Evolutionary conservation across 352 stramenopile genomes (phyloP), one percentile per base, ranked within the genome.

Genomic region (Phytophthora multivora): DNA sequence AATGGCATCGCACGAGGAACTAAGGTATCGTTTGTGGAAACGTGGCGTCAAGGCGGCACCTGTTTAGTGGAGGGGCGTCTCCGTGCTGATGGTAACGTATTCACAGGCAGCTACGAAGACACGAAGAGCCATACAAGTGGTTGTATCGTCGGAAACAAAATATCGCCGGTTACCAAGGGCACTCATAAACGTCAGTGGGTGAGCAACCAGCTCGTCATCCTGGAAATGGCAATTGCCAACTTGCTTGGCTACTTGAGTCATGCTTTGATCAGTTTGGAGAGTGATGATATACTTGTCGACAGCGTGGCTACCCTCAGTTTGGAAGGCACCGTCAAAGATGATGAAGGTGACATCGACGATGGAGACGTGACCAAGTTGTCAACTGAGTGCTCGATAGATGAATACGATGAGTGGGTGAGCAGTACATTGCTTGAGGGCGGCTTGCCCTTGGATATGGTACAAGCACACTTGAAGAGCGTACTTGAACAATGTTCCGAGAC

Each of bases 81-180:
- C 19, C 80, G 86, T 46, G 79, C 82, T 31, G 88, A 96, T 48
- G 86, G 86, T 10, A 72, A 55, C 7, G 74, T 80, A 38, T 96
- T 96, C 35, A 80, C 71, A 38, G 88, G 88, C 23, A 90, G 66
- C 38, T 96, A 96, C 35, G 86, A 96, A 78, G 88, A 96, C 54
- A 86, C 88, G 5, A 96, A 95, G 40, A 94, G 86, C 35, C 86
- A 93, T 52, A 96, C 88, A 10, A 91, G 83, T 52, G 88, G 88
- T 38, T 89, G 75, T 39, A 95, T 96, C 64, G 67, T 89, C 11
- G 88, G 88, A 25, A 86, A 75, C 43, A 92, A 88, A 51, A 71
- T 87, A 8, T 74, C 69, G n/a, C 53, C 61, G 28, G 43, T 66
- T n/a, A 13, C 13, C 11, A 75, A 54, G 18, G 60, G 66, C 18